phyloP scores from a whole-genome alignment of 306 rosid genomes.

The Erythrophleum fordii region DNA sequence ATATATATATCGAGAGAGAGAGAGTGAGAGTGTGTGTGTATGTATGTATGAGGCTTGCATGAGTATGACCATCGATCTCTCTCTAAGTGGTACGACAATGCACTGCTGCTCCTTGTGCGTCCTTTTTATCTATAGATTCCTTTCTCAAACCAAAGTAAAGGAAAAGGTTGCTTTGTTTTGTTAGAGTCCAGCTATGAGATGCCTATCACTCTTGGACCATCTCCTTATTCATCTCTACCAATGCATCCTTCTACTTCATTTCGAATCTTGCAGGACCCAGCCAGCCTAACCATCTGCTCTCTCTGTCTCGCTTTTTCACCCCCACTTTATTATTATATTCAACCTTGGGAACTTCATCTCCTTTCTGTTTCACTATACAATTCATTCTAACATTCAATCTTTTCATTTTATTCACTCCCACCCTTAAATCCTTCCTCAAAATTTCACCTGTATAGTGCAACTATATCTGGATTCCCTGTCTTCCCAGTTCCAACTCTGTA shows the following conservation, averaged over 20 bases:
- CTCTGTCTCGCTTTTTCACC: not conserved
- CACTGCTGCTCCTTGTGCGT: not conserved
- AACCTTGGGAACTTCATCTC: too few species aligned
- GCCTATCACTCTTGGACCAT: slow-evolving; percentile 1
- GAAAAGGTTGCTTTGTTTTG: not conserved
- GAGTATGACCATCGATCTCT: not conserved
- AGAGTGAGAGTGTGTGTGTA: too few species aligned
- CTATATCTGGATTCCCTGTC: too few species aligned
- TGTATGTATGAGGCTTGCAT: not conserved
- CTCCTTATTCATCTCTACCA: not conserved
- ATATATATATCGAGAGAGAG: too few species aligned
- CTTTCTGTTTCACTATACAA: too few species aligned
- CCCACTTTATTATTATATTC: not conserved
- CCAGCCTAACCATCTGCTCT: not conserved
- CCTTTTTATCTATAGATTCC: slow-evolving; percentile 11
- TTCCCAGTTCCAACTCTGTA: too few species aligned
- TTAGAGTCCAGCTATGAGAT: slow-evolving; percentile 12
- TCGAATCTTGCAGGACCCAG: slow-evolving; percentile 5
- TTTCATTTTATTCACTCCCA: too few species aligned
- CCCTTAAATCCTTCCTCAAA: too few species aligned
- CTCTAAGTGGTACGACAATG: not conserved
- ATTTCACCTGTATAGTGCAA: too few species aligned
- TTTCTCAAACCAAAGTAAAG: not conserved
- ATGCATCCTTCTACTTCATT: not conserved
- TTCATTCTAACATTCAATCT: too few species aligned